Evolutionary conservation across 345 rosid species (phyloP), one percentile per base, ranked within the genome.

Genomic region (Gossypium stocksii): DNA sequence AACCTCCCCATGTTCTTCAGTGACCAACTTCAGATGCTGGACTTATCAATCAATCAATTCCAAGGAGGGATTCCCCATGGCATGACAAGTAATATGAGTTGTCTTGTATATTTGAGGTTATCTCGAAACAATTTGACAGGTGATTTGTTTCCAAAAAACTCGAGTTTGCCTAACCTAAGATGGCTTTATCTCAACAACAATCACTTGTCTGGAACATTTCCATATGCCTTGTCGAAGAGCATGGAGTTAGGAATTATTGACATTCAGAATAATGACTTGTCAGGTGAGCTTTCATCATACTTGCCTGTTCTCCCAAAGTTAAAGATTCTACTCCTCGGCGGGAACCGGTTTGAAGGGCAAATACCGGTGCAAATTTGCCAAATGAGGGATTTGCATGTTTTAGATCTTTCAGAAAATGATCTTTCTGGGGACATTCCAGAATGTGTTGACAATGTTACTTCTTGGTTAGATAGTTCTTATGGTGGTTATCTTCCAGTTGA

Each of bases 361-460:
- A 56, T 73, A 12, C 70, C 74, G 1, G 27, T 1, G 25, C 57
- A 73, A 29, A 1, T 74, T 7, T 78, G 81, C 65, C 81, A 51
- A 44, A 73, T 66, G 81, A 53, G 57, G 14, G 8, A 5, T 57
- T 16, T 78, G 70, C 7, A 7, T 1, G 0, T 51, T n/a, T 62
- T 78, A 41, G 77, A 78, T 19, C 64, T 78, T 22, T 74, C 77
- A 2, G 17, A 2, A 43, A 73, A 68, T 52, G n/a, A 20, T 48
- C 10, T 78, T 16, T 67, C 74, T 9, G 77, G 81, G 16, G 48
- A 22, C 20, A 67, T 78, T 74, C 81, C 81, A 9, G 5, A 57
- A 1, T 78, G 74, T 19, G 41, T 78, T n/a, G 64, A 48, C 49
- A 68, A 68, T 34, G 27, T 73, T 51, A 74, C 71, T 16, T 73